Evolutionary conservation across 192 early-diverging fungal species (phyloP).

Genomic region (Umbelopsis isabellina): DNA sequence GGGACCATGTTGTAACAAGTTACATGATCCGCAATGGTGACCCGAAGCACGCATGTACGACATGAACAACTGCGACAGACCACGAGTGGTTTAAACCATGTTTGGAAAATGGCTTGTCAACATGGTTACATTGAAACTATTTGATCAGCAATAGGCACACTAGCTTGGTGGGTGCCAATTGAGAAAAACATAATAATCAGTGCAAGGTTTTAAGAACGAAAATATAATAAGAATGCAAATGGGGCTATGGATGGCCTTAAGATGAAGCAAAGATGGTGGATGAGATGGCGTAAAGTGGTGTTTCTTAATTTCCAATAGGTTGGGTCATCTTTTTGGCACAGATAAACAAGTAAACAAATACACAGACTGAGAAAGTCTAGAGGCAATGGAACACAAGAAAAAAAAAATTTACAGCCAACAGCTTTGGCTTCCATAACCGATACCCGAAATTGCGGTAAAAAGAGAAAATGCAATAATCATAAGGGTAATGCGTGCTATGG

Average conservation of each 20-base stretch:
- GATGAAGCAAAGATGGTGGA: too few species aligned
- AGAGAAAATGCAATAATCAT: too few species aligned
- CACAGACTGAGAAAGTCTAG: background rate
- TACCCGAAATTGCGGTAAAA: too few species aligned
- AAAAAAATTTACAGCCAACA: too few species aligned
- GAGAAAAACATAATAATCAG: background rate
- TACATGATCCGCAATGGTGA: constrained; percentile 18
- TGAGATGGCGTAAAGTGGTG: too few species aligned
- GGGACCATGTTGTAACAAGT: background rate
- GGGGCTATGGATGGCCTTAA: background rate
- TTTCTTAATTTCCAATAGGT: too few species aligned
- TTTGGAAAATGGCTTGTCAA: constrained; percentile 22
- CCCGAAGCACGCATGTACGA: constrained; percentile 21
- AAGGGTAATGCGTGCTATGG: background rate
- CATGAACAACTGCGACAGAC: background rate
- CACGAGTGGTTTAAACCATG: constrained; percentile 5
- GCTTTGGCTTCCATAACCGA: too few species aligned
- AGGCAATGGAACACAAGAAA: background rate
- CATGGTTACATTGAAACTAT: background rate
- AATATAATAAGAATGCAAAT: background rate
- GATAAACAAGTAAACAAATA: too few species aligned
- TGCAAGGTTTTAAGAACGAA: background rate
- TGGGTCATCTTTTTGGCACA: too few species aligned
- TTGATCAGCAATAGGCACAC: background rate
- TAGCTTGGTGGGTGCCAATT: background rate